phyloP scores from a whole-genome alignment of 805 yeast genomes.

The Cyberlindnera euphorbiae region DNA sequence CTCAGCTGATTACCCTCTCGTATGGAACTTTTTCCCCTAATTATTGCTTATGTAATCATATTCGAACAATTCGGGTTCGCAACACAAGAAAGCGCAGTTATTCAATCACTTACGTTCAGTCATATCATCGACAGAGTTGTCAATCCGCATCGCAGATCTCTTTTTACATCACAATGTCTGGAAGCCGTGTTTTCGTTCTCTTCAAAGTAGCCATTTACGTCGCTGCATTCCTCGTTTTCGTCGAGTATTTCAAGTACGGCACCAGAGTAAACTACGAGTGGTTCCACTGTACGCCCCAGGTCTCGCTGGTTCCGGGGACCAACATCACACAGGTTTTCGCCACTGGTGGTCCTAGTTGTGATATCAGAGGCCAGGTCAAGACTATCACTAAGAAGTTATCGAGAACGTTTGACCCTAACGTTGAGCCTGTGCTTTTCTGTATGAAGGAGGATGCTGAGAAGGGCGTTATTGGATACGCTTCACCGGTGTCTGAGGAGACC shows the following conservation, averaged over 20 bases:
- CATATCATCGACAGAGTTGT: too few relatives aligned
- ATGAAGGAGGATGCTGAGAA: constrained; percentile 28
- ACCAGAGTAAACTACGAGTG: constrained; percentile 38
- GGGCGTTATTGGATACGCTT: constrained; percentile 20
- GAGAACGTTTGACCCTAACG: constrained; percentile 36
- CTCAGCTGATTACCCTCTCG: too few relatives aligned
- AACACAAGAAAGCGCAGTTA: too few relatives aligned
- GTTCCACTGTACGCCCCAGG: constrained; percentile 39
- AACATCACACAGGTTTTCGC: constrained; percentile 31
- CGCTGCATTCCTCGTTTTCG: constrained; percentile 33
- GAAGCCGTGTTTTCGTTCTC: constrained; percentile 19
- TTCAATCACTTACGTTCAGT: too few relatives aligned
- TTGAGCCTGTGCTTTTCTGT: constrained; percentile 32
- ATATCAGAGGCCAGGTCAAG: constrained; percentile 38
- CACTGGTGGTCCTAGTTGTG: constrained; percentile 41
- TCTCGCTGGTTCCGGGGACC: constrained; percentile 22
- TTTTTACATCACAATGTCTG: too few relatives aligned
- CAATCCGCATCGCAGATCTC: too few relatives aligned
- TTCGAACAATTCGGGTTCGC: too few relatives aligned
- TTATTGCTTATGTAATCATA: too few relatives aligned
- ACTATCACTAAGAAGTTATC: constrained; percentile 35
- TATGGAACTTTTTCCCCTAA: too few relatives aligned
- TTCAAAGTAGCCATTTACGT: constrained; percentile 28
- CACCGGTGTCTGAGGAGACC: constrained; percentile 15
- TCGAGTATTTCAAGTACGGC: constrained; percentile 38